Evolutionary conservation across 495 filamentous ascomycete genomes (phyloP), one percentile per base, ranked within the genome.

Genomic region (Cairneyella variabilis): DNA sequence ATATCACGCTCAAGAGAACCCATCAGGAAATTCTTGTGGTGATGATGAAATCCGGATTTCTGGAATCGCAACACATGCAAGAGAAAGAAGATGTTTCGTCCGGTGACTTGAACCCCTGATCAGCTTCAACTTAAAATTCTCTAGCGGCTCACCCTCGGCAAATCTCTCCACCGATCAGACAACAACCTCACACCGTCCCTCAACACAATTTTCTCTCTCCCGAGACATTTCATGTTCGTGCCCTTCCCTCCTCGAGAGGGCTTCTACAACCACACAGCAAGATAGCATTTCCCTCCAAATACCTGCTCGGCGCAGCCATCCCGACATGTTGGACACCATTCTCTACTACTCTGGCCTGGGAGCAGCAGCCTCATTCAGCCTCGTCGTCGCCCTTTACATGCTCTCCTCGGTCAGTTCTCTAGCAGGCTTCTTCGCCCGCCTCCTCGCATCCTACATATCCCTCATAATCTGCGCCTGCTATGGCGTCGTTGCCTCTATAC

Each of bases 401-500:
- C 71, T 80, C 58, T 66, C 87, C 38, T 59, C 72, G 38, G 71
- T 79, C 49, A 63, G 83, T 12, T 79, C 74, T 39, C 71, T 70
- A 48, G 79, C 79, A 20, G 78, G 76, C 54, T 96, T 90, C 70
- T 75, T 77, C 53, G 89, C 84, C 51, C 88, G 90, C 55, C 71
- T 80, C 40, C 69, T 95, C 46, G 84, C 86, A 30, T 78, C 83
- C 28, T 90, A 91, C 67, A 66, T 84, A 57, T 77, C 79, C 23
- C 71, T 96, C 43, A 27, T 84, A 46, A 58, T 77, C 20, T 82
- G 81, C 71, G 85, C 92, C 9, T 65, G 69, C 44, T 96, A 92
- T 71, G 93, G 95, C 49, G 86, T 90, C 47, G 26, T 88, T 46
- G 83, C 82, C 18, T 89, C 86, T 14, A 79, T 91, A 49, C 54